Base-by-base conservation (phyloP, 192 early-diverging fungal species). In the Phycomyces nitens region DNA sequence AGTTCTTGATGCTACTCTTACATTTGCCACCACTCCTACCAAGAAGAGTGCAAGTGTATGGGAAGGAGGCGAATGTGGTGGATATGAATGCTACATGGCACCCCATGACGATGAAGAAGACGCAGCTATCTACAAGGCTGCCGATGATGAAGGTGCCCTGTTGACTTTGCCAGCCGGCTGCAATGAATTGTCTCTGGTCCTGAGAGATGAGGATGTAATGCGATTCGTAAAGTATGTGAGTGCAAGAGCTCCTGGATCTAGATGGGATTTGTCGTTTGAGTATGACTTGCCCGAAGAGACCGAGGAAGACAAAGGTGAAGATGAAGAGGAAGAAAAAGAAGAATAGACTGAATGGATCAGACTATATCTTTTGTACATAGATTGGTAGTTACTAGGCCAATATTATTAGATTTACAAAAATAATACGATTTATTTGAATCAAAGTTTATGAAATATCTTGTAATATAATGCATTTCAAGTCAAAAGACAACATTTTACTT, bases 181-280 rank as follows among this genome's bases (percentile, higher is more conserved):
- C 66, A 93, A 92, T 70, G 80, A 82, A 20, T 68, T 93, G 44
- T 80, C 60, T 14, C 60, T 92, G 11, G 90, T 88, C 0, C 60
- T 93, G 73, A 66, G 89, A 42, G 90, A 91, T 54, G 84, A 84
- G n/a, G 82, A 82, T n/a, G 78, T 92, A 16, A 86, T 92, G 76
- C 70, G 79, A 44, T 93, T 93, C 71, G 77, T 91, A 49, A 92
- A 92, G 75, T 93, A 93, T 68, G 89, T 93, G n/a, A 82, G 84
- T 60, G 87, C 87, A 23, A 53, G 72, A 51, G 85, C 89, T 15
- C 88, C 87, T 5, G 84, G 82, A 42, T 82, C 79, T 23, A 77
- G 92, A 60, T 93, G 92, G 92, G 92, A 93, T 61, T 78, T 91
- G n/a, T 81, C 83, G 12, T 86, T 73, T 64, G 88, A 90, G 67